A percentile compares a stretch with the other conserved stretches of the same genome.
phyloP scores from a whole-genome alignment of 2,329 filamentous ascomycete species.

The Penicillium sp. region DNA sequence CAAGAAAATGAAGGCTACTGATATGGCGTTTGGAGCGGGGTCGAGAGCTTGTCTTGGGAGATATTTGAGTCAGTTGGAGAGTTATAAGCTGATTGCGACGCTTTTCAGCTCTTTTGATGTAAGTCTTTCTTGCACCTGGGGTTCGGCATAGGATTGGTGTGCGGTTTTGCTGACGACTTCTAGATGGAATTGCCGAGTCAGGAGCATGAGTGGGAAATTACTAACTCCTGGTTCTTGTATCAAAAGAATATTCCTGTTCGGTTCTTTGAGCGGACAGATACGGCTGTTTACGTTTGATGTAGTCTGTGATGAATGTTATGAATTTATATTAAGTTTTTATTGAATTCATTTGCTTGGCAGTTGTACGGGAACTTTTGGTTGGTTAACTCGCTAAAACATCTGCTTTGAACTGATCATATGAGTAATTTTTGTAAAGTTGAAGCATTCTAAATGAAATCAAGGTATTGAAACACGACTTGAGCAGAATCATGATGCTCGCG shows the following conservation, averaged over 20 bases:
- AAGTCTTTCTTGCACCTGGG: conserved; percentile 1
- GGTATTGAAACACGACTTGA: not conserved
- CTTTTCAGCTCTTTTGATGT: conserved; percentile 32
- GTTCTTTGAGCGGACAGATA: conserved; percentile 1
- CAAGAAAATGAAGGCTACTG: conserved; percentile 37
- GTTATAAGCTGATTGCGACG: conserved; percentile 59
- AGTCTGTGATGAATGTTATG: too few relatives aligned
- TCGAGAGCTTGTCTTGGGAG: conserved; percentile 56
- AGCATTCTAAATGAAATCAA: not conserved
- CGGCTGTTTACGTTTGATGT: not conserved
- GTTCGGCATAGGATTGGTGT: too few relatives aligned
- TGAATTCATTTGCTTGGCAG: too few relatives aligned
- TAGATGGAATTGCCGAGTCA: conserved; percentile 53
- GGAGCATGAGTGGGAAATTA: conserved; percentile 49
- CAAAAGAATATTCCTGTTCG: conserved; percentile 55
- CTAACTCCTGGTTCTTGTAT: conserved; percentile 61
- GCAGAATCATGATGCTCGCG: not conserved
- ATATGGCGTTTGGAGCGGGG: conserved; percentile 53
- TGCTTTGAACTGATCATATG: too few relatives aligned
- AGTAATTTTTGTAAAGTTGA: not conserved
- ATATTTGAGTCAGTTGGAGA: conserved; percentile 56
- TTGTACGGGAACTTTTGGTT: not conserved
- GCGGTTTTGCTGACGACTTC: conserved; percentile 26
- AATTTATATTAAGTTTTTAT: too few relatives aligned
- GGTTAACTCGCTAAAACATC: not conserved